Base-by-base conservation (phyloP, 1,139 yeast species). In the Suhomyces wounanorum region DNA sequence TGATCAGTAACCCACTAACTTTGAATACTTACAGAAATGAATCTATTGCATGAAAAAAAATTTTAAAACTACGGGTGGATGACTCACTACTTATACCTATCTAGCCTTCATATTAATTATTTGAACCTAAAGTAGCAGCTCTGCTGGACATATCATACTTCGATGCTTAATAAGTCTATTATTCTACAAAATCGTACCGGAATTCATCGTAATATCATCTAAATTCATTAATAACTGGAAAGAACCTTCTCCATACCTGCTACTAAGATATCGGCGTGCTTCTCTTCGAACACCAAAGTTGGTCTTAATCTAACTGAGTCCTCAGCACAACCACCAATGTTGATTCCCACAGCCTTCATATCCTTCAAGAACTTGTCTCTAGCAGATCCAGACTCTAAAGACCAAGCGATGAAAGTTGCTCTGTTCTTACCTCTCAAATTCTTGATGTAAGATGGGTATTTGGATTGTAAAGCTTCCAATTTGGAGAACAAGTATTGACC, bases 331-430 rank as follows among this genome's bases (percentile, higher is more conserved):
- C 91, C 94, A 54, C 96, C 96, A 62, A 86, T 79, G 68, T 87
- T 87, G 56, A 87, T 77, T 63, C 96, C 96, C 44, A 68, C 76
- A 36, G 69, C 60, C 69, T 83, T 82, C 78, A 84, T 77, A 54
- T 77, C 78, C 52, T 63, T 60, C 65, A 86, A 70, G 69, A 87
- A 84, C 61, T 75, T 69, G 66, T 83, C 83, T 69, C 95, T 81
- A 28, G 75, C 73, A 38, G 70, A 75, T 43, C 81, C 73, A 48
- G 79, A 63, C 45, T 78, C 78, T 63, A 83, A 69, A 57, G 87
- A 87, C 85, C 90, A 87, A 11, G 95, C 95, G 68, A 88, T 82
- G 68, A 85, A 87, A 43, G 94, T 87, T 46, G 87, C 96, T 58
- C 83, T 78, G 62, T 78, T 78, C 70, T 86, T 82, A 53, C 96